These are phyloP conservation scores for Rutstroemia sydowiana DNA, from an alignment of 2,329 filamentous ascomycete species.

Conservation along the genomic window DNA sequence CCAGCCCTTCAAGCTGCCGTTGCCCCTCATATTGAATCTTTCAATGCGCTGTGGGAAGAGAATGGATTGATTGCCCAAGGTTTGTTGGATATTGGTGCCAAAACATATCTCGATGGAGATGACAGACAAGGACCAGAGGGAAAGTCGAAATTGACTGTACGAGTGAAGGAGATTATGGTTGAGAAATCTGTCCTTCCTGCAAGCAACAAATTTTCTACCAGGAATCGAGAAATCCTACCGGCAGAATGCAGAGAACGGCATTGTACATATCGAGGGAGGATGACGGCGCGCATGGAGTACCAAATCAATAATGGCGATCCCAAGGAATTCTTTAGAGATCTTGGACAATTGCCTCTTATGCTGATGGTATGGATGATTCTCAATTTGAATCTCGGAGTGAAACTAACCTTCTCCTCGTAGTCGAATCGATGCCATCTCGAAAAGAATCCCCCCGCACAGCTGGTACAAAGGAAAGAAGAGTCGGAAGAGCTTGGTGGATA, in stretches of 20 bases:
- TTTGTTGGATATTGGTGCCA: slow-evolving; percentile 82
- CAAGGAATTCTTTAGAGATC: slow-evolving; percentile 72
- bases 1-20: slow-evolving; percentile 81
- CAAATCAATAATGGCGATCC: slow-evolving; percentile 81
- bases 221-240: slow-evolving; percentile 79
- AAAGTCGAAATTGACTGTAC: slow-evolving; percentile 70
- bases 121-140: slow-evolving; percentile 49
- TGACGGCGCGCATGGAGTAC: slow-evolving; percentile 78
- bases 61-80: slow-evolving; percentile 68
- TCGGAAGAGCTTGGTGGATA: slow-evolving; percentile 94
- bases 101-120: slow-evolving; percentile 78
- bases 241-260: slow-evolving; percentile 93
- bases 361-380: slow-evolving; percentile 53
- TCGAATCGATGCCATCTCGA: slow-evolving; percentile 89
- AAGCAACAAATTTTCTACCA: slow-evolving; percentile 72
- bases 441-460: slow-evolving; percentile 70
- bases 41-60: slow-evolving; percentile 78
- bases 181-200: slow-evolving; percentile 74
- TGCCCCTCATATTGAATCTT: slow-evolving; percentile 87
- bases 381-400: not conserved
- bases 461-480: slow-evolving; percentile 87
- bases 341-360: slow-evolving; percentile 91
- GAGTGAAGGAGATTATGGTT: slow-evolving; percentile 73
- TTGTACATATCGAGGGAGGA: slow-evolving; percentile 79
- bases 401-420: slow-evolving; percentile 36